Percentiles rank a stretch among this genome's conserved stretches.
These are phyloP conservation scores for Pythium phragmiticola DNA, from an alignment of 352 stramenopile species.

Conservation along the genomic window DNA sequence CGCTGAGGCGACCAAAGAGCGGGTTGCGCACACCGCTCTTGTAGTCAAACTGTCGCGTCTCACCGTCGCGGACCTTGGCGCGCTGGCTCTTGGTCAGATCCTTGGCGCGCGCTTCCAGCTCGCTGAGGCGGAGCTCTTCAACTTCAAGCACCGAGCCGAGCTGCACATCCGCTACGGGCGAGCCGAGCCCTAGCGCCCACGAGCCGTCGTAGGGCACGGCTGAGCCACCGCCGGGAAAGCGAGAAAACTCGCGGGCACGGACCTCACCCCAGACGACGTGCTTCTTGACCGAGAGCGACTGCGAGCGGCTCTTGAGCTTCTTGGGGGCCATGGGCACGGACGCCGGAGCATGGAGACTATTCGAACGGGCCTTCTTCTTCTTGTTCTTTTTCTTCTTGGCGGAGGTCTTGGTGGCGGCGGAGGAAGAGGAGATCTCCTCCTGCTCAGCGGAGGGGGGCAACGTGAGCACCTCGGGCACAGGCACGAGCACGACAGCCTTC, in stretches of 20 bases:
- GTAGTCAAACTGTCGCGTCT: conserved; percentile 86
- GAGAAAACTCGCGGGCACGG: conserved; percentile 65
- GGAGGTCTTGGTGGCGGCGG: conserved; percentile 33
- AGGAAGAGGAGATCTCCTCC: conserved; percentile 9
- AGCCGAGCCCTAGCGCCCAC: conserved; percentile 75
- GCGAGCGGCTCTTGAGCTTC: conserved; percentile 54
- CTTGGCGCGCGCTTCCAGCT: conserved; percentile 56
- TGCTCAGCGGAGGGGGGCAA: conserved; percentile 17
- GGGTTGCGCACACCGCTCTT: conserved; percentile 65
- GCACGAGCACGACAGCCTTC: conserved; percentile 48
- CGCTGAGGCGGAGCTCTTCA: conserved; percentile 48
- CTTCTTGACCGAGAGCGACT: conserved; percentile 61
- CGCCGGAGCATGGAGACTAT: conserved; percentile 54
- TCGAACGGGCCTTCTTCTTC: conserved; percentile 70
- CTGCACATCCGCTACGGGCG: conserved; percentile 55
- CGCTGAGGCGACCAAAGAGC: conserved; percentile 70
- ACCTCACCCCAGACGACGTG: conserved; percentile 80
- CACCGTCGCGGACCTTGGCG: conserved; percentile 48
- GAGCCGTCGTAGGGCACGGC: conserved; percentile 80
- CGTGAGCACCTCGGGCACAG: conserved; percentile 44
- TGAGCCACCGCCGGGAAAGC: conserved; percentile 73
- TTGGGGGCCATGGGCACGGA: conserved; percentile 25
- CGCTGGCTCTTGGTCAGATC: conserved; percentile 64
- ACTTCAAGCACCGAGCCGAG: conserved; percentile 72
- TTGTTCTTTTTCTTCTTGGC: conserved; percentile 71